Evolutionary conservation across 202 grass and related monocot species (phyloP), one percentile per base, ranked within the genome.

Genomic region (Digitaria exilis): DNA sequence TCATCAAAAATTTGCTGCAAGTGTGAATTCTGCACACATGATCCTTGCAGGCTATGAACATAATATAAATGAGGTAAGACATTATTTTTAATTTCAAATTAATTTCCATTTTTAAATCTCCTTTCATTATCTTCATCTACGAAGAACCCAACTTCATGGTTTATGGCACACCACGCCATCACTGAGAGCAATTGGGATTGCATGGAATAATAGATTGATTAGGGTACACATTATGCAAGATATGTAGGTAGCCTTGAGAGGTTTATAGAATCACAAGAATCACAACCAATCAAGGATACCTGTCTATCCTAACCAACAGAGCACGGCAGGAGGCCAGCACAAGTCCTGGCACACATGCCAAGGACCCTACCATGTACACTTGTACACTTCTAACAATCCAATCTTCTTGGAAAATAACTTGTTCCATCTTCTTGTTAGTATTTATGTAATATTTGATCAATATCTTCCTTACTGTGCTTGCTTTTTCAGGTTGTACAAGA

Each of bases 31-130:
- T 77, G 87, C 93, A 18, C 89, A 70, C 71, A 98, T 98, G 96
- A 93, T 98, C 85, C 96, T 98, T 70, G 93, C 96, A 48, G 96
- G 96, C 88, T 98, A 98, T 88, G 96, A 98, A 82, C 96, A 98
- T 85, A 86, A 95, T 76, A 95, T 90, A 29, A 83, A 86, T 76
- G 86, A 93, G 56, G 96, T 98, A 76, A 79, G 64, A 17, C 77
- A n/a, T 57, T 52, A 61, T 21, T 60, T 48, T 55, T 79, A 75
- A 43, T 82, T 77, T 77, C 79, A 73, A 28, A 79, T 73, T 90
- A 62, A 14, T 75, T 83, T 74, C 22, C 22, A 43, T 2, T 65
- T 73, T 1, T 77, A 14, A 75, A 57, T 75, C 9, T 37, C 12
- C 6, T 61, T 45, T n/a, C 24, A 69, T 68, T 69, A 87, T 55